phyloP scores from a whole-genome alignment of 768 basidiomycete species.

The Jaapia argillacea region DNA sequence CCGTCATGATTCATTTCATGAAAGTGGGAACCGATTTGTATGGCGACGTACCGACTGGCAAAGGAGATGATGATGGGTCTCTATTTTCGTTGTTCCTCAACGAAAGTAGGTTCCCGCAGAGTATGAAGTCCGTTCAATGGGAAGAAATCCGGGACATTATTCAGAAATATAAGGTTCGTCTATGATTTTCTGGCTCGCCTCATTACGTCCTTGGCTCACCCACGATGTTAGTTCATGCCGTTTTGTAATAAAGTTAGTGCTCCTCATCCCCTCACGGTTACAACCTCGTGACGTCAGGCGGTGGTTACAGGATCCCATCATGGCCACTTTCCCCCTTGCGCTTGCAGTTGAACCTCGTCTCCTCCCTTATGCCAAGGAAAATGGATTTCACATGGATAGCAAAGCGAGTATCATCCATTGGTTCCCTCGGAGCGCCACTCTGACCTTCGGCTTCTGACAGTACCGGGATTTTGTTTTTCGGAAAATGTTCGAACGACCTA shows the following conservation, averaged over 20 bases:
- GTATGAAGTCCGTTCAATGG: conserved; percentile 49
- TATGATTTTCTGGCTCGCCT: conserved; percentile 2
- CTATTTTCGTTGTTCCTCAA: conserved; percentile 57
- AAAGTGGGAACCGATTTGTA: conserved; percentile 45
- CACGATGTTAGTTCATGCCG: conserved; percentile 54
- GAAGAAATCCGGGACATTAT: conserved; percentile 57
- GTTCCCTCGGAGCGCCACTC: background rate
- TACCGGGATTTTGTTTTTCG: conserved; percentile 84
- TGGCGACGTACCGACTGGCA: conserved; percentile 57
- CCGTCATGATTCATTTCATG: conserved; percentile 57
- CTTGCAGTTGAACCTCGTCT: conserved; percentile 70
- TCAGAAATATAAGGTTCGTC: conserved; percentile 56
- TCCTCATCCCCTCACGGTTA: background rate
- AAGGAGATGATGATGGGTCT: conserved; percentile 69
- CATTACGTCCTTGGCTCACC: background rate
- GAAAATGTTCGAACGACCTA: conserved; percentile 64
- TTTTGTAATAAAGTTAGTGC: conserved; percentile 53
- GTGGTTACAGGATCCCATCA: conserved; percentile 55
- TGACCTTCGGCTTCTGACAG: conserved; percentile 25
- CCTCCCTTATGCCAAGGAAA: conserved; percentile 58
- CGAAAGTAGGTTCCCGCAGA: conserved; percentile 55
- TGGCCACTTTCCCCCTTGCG: conserved; percentile 67
- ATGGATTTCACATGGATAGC: conserved; percentile 72
- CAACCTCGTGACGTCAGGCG: conserved; percentile 1
- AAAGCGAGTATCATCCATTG: conserved; percentile 35